Conservation (phyloP, 2,329 filamentous ascomycete species). For the Cordyceps militaris region DNA sequence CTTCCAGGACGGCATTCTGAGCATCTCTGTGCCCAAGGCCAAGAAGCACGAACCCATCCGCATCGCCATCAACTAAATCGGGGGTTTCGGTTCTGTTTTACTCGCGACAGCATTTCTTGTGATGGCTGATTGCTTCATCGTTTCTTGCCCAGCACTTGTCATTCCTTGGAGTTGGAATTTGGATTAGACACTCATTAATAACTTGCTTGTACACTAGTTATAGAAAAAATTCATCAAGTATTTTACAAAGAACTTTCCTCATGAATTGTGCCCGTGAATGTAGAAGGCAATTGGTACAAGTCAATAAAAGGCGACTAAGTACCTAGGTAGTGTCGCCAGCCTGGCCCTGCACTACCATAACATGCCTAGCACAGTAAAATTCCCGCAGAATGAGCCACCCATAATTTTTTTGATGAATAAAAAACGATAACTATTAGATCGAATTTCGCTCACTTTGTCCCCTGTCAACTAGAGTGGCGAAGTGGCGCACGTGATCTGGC, state of each 20-base stretch:
- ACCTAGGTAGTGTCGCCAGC: background rate
- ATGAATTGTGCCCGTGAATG: background rate
- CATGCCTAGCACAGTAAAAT: too few relatives aligned
- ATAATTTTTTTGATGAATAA: too few relatives aligned
- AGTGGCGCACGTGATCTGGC: conserved; percentile 9
- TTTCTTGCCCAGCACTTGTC: background rate
- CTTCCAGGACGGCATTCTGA: conserved; percentile 60
- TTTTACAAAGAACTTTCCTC: background rate
- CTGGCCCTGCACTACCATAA: background rate
- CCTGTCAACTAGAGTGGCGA: background rate
- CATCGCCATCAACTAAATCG: conserved; percentile 46
- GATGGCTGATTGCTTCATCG: background rate
- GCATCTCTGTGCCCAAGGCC: conserved; percentile 58
- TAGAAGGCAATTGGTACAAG: background rate
- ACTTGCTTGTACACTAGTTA: conserved; percentile 5
- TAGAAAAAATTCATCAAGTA: background rate
- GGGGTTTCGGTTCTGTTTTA: background rate
- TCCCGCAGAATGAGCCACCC: background rate
- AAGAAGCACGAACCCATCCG: conserved; percentile 50
- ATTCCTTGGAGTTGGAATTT: conserved; percentile 2
- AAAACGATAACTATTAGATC: too few relatives aligned
- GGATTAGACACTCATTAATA: background rate
- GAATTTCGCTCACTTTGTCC: too few relatives aligned
- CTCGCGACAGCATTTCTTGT: background rate
- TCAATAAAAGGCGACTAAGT: background rate